Conservation (phyloP, 768 basidiomycete genomes). For the Serpula lacrymans region DNA sequence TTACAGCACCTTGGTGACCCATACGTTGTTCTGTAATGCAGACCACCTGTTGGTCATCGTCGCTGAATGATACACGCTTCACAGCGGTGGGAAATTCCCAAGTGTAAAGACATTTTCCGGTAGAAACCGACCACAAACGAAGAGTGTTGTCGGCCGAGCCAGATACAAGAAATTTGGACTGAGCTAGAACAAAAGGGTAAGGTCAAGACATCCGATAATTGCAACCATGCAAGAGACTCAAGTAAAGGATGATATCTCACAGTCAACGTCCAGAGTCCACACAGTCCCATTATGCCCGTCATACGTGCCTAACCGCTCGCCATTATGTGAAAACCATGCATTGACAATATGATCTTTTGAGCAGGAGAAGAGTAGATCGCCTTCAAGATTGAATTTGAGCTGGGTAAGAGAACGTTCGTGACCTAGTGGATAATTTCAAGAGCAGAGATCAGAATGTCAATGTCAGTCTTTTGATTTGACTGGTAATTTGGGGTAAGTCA, state of each 20-base stretch:
- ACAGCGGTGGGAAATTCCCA: constrained; percentile 99
- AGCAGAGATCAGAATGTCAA: constrained; percentile 3
- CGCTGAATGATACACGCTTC: constrained; percentile 91
- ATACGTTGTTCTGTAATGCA: constrained; percentile 98
- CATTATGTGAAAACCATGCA: constrained; percentile 97
- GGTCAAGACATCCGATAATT: neutral
- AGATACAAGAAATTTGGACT: constrained; percentile 83
- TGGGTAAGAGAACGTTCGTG: constrained; percentile 97
- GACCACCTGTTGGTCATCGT: constrained; percentile 77
- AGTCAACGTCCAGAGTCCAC: constrained; percentile 96
- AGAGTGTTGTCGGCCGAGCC: constrained; percentile 94
- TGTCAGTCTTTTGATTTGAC: neutral
- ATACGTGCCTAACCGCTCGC: constrained; percentile 95
- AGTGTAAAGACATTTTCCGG: constrained; percentile 87
- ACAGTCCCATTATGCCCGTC: constrained; percentile 94
- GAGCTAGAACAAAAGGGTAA: constrained; percentile 42
- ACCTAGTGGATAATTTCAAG: constrained; percentile 46
- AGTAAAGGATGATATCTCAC: constrained; percentile 63
- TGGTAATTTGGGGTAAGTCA: constrained; percentile 18
- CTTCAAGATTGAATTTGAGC: constrained; percentile 96
- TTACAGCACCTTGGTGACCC: constrained; percentile 87
- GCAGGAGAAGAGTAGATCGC: constrained; percentile 92
- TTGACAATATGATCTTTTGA: constrained; percentile 96
- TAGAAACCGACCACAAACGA: constrained; percentile 84
- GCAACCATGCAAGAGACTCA: neutral